Evolutionary conservation across 768 basidiomycete genomes (phyloP).

Genomic region (Roridomyces roridus): DNA sequence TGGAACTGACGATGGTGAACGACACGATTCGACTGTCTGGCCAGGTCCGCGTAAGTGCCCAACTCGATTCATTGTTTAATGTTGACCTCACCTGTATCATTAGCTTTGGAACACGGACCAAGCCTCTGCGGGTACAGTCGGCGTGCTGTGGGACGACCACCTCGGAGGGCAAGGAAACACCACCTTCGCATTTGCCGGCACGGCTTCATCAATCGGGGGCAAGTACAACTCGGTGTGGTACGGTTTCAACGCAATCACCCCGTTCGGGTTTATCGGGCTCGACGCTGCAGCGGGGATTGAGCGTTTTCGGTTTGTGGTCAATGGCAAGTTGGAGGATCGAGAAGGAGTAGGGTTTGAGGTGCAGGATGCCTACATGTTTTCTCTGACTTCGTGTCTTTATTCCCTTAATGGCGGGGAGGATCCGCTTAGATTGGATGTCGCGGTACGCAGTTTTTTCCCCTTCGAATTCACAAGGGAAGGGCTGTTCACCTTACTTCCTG

Average conservation of each 20-base stretch:
- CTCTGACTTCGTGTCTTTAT: neutral
- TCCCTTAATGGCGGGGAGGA: no score
- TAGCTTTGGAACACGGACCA: neutral
- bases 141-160: neutral
- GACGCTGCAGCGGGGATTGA: neutral
- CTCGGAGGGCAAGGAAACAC: neutral
- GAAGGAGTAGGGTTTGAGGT: neutral
- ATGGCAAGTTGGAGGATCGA: conserved; percentile 2
- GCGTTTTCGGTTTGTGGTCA: neutral
- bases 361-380: neutral
- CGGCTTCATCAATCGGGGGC: neutral
- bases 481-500: no score
- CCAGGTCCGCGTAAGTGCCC: neutral
- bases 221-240: conserved; percentile 2
- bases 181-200: neutral
- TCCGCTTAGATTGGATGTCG: no score
- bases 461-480: no score
- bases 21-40: neutral
- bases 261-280: neutral
- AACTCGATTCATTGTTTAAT: neutral
- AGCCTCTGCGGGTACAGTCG: neutral
- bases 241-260: neutral
- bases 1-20: neutral
- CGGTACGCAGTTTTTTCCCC: no score
- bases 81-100: neutral